Conservation (phyloP, 352 stramenopile species). For the Phytophthora hybrid region DNA sequence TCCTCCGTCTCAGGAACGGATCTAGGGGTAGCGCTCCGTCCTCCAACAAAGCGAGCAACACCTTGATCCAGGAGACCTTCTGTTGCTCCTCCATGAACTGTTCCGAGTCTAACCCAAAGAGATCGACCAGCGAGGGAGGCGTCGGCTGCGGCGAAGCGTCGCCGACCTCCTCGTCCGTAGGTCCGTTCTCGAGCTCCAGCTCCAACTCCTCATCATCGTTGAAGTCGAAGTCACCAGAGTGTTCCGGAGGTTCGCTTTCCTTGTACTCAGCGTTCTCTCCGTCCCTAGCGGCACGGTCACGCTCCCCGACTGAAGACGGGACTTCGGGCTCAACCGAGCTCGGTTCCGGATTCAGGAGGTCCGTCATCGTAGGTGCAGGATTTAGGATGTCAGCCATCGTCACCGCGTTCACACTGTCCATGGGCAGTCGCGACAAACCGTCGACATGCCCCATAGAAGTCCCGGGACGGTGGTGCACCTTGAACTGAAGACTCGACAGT, state of each 20-base stretch:
- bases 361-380: neutral
- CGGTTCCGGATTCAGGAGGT: neutral
- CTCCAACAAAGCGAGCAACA: neutral
- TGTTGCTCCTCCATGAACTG: neutral
- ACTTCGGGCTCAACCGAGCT: neutral
- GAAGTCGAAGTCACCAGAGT: too few relatives aligned
- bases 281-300: neutral
- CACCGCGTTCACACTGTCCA: neutral
- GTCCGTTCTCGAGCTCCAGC: neutral
- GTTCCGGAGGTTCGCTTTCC: neutral
- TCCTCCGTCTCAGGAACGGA: neutral
- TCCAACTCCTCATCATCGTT: neutral
- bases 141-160: neutral
- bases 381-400: neutral
- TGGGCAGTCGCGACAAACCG: conserved; percentile 3
- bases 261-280: neutral
- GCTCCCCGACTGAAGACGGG: neutral
- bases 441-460: conserved; percentile 9
- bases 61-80: neutral
- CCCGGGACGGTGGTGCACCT: conserved; percentile 3
- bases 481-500: conserved; percentile 7
- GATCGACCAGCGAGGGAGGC: neutral
- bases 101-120: neutral
- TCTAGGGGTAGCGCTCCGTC: conserved; percentile 1
- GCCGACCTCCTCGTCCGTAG: neutral